These are phyloP conservation scores for Hirsutella rhossiliensis DNA, from an alignment of 2,329 filamentous ascomycete species.

Conservation along the genomic window DNA sequence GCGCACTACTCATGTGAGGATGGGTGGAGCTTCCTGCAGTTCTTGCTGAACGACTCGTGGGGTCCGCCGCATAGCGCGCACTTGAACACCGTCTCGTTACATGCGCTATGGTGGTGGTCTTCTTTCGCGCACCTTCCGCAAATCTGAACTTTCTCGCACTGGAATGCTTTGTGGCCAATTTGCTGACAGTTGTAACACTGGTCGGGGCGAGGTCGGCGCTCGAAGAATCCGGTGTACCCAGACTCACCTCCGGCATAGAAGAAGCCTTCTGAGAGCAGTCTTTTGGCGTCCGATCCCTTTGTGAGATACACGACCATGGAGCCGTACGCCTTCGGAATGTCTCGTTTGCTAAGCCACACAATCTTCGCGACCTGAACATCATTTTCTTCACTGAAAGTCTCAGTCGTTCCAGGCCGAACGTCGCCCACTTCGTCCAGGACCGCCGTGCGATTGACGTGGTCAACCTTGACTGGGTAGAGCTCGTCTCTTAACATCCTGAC, in stretches of 20 bases:
- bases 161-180: conserved; percentile 14
- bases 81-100: conserved; percentile 6
- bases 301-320: conserved; percentile 12
- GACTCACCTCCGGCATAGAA: conserved; percentile 11
- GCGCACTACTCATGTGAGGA: no score
- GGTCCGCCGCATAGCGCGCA: conserved; percentile 9
- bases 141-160: conserved; percentile 12
- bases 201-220: conserved; percentile 9
- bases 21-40: no score
- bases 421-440: conserved; percentile 9
- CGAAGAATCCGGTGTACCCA: conserved; percentile 7
- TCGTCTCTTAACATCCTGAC: conserved; percentile 1
- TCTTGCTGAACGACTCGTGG: no score
- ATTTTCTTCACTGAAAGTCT: conserved; percentile 12
- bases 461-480: conserved; percentile 13
- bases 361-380: conserved; percentile 12
- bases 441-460: conserved; percentile 9
- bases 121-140: conserved; percentile 8
- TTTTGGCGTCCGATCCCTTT: conserved; percentile 7
- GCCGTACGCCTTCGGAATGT: conserved; percentile 10
- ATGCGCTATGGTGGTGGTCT: conserved; percentile 10
- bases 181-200: conserved; percentile 19
- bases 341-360: conserved; percentile 11
- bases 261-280: conserved; percentile 9
- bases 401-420: conserved; percentile 4